Percentiles rank a stretch among this genome's conserved stretches.
Evolutionary conservation across 140 eudicot species (phyloP).

Genomic region (Cichorium intybus): DNA sequence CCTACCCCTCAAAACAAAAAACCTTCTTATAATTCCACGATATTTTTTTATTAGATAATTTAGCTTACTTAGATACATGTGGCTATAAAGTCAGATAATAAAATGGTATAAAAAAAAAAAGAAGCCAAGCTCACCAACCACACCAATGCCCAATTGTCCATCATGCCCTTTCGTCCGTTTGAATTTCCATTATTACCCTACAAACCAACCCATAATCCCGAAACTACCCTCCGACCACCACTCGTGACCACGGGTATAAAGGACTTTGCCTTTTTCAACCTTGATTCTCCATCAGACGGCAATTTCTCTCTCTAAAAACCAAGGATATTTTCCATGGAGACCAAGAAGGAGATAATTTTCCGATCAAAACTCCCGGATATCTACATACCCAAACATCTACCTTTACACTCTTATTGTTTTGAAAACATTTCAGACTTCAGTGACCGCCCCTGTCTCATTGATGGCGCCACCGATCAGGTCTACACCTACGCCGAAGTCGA

Average conservation of each 20-base stretch:
- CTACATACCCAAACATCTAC: constrained; percentile 81
- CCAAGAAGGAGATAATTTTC: constrained; percentile 56
- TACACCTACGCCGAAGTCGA: constrained; percentile 76
- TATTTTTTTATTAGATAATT: not conserved
- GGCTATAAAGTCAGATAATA: too few species aligned
- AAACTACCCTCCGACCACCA: constrained; percentile 35
- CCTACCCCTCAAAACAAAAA: constrained; percentile 14
- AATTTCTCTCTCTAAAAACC: constrained; percentile 3
- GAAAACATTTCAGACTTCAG: constrained; percentile 55
- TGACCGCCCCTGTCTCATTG: constrained; percentile 63
- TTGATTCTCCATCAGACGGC: constrained; percentile 4
- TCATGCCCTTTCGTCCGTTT: not conserved
- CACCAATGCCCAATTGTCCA: constrained; percentile 11
- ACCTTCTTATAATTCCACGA: not conserved
- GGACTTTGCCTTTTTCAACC: not conserved
- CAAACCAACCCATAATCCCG: constrained; percentile 26
- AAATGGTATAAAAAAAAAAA: not conserved
- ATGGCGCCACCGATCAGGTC: constrained; percentile 59
- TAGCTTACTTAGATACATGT: too few species aligned
- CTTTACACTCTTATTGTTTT: constrained; percentile 81
- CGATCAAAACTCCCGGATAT: constrained; percentile 90
- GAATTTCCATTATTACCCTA: constrained; percentile 30
- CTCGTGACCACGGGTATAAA: constrained; percentile 30
- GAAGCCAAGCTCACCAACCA: constrained; percentile 40
- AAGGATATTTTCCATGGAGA: constrained; percentile 26